These are phyloP conservation scores for Trypanosoma congolense DNA, from an alignment of 208 protist genomes.

Conservation along the genomic window DNA sequence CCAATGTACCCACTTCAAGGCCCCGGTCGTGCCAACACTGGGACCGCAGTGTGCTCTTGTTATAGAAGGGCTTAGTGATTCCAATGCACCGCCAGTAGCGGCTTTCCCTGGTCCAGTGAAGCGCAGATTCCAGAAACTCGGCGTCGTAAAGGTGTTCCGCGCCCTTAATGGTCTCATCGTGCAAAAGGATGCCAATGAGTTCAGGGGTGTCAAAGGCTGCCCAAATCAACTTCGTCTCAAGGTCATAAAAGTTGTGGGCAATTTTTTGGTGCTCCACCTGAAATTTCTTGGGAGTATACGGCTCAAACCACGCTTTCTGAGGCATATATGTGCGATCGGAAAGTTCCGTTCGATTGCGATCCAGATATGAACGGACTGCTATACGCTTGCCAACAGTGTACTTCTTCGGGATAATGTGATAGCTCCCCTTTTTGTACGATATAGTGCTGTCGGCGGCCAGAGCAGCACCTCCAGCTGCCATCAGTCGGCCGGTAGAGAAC, in stretches of 20 bases:
- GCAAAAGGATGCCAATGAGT: conserved; percentile 75
- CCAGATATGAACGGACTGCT: conserved; percentile 77
- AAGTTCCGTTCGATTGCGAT: conserved; percentile 84
- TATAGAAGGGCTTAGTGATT: conserved; percentile 88
- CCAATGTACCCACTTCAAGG: conserved; percentile 74
- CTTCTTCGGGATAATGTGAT: conserved; percentile 60
- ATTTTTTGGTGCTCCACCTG: conserved; percentile 46
- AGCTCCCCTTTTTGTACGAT: conserved; percentile 52
- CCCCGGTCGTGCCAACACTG: conserved; percentile 88
- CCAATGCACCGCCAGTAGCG: conserved; percentile 90
- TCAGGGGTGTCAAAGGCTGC: conserved; percentile 86
- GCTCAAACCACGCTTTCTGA: conserved; percentile 80
- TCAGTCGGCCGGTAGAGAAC: conserved; percentile 6
- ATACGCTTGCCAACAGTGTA: conserved; percentile 73
- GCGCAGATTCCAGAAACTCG: conserved; percentile 63
- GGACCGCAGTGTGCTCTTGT: conserved; percentile 72
- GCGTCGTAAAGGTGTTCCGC: conserved; percentile 59
- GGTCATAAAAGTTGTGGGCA: conserved; percentile 75
- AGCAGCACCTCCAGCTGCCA: not conserved
- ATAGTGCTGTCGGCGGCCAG: conserved; percentile 14
- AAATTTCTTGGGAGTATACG: conserved; percentile 50
- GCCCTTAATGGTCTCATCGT: conserved; percentile 83
- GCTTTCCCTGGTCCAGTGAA: conserved; percentile 76
- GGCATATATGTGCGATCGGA: conserved; percentile 87
- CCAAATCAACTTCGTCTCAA: conserved; percentile 88